phyloP scores from a whole-genome alignment of 192 early-diverging fungal species.

The Rhizophagus prolifer region DNA sequence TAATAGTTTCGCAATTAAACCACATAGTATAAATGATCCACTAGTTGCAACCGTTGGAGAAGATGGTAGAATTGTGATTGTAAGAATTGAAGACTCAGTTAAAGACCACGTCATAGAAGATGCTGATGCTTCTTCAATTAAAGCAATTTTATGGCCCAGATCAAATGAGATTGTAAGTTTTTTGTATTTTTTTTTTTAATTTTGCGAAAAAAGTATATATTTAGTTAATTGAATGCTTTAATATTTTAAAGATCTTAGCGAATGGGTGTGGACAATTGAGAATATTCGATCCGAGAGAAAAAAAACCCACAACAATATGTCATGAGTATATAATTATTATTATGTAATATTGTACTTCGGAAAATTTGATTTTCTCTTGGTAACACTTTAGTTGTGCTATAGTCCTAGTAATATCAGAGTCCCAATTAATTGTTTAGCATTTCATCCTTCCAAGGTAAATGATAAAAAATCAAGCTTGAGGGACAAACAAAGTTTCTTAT shows the following conservation, averaged over 20 bases:
- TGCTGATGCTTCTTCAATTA: slow-evolving; percentile 19
- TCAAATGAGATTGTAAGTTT: slow-evolving; percentile 32
- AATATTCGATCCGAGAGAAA: slow-evolving; percentile 27
- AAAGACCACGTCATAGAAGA: not conserved
- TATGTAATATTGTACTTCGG: not conserved
- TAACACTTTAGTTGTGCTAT: not conserved
- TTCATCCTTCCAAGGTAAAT: slow-evolving; percentile 22
- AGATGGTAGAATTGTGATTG: slow-evolving; percentile 30
- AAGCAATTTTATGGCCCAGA: slow-evolving; percentile 25
- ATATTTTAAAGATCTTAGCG: slow-evolving; percentile 20
- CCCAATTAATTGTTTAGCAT: slow-evolving; percentile 17
- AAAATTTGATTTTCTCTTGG: not conserved
- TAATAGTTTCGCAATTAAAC: slow-evolving; percentile 25
- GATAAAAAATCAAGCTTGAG: too few relatives aligned
- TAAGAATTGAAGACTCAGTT: slow-evolving; percentile 1
- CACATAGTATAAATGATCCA: slow-evolving; percentile 17
- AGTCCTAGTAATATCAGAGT: not conserved
- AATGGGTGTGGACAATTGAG: slow-evolving; percentile 27
- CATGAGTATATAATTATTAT: slow-evolving; percentile 16
- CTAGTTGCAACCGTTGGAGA: slow-evolving; percentile 29
- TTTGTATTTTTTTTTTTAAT: not conserved
- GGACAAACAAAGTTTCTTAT: not conserved
- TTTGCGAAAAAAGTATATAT: not conserved
- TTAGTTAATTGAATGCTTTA: not conserved
- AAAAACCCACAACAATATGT: not conserved